Conservation (phyloP, 345 rosid genomes). For the Gossypium sturtianum region DNA sequence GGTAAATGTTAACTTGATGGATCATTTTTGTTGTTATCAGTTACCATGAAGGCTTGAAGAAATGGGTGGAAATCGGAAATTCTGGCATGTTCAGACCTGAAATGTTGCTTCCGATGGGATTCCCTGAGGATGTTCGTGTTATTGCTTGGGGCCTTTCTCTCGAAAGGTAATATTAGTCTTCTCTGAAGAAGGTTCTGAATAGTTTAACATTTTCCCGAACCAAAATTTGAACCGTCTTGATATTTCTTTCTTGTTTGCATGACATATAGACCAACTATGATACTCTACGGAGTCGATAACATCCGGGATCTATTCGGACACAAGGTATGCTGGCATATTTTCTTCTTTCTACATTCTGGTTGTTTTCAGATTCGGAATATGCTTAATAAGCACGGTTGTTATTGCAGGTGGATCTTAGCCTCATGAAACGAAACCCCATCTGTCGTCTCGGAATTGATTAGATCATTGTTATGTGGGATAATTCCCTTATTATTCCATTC, state of each 20-base stretch:
- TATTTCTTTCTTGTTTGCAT: constrained; percentile 1
- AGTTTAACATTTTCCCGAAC: background rate
- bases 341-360: background rate
- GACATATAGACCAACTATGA: constrained; percentile 90
- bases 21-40: constrained; percentile 27
- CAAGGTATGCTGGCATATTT: constrained; percentile 41
- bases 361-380: background rate
- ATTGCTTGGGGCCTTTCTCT: constrained; percentile 98
- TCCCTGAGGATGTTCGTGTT: constrained; percentile 80
- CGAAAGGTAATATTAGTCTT: constrained; percentile 54
- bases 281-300: constrained; percentile 64
- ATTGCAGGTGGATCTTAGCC: constrained; percentile 77
- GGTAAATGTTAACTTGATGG: background rate
- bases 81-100: constrained; percentile 97
- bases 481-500: constrained; percentile 10
- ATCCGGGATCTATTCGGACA: constrained; percentile 94
- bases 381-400: background rate
- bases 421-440: constrained; percentile 66
- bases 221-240: background rate
- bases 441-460: constrained; percentile 42
- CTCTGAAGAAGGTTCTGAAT: background rate
- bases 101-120: constrained; percentile 92
- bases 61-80: constrained; percentile 96
- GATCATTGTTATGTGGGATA: background rate
- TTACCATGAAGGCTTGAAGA: constrained; percentile 75